Percentiles rank a stretch among this genome's conserved stretches.
Evolutionary conservation across 2,329 filamentous ascomycete genomes (phyloP).

Genomic region (Sarocladiaceae sp.): DNA sequence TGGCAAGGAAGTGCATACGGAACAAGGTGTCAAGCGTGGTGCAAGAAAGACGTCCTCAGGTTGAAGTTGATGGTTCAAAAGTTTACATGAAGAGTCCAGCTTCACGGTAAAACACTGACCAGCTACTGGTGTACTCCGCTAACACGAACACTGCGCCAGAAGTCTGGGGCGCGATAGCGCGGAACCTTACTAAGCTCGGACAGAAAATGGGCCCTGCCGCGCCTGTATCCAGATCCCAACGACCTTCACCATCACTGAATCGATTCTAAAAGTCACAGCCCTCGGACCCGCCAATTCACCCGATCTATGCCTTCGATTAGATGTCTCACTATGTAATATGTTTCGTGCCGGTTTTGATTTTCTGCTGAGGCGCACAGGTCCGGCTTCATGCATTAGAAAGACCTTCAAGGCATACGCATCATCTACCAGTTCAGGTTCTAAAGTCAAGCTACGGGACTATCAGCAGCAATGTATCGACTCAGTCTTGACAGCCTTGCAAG

Average conservation of each 20-base stretch:
- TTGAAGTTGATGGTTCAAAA: neutral
- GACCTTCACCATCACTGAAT: neutral
- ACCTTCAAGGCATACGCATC: slow-evolving; percentile 20
- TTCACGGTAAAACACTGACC: slow-evolving; percentile 6
- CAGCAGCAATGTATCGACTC: slow-evolving; percentile 90
- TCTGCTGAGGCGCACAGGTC: slow-evolving; percentile 10
- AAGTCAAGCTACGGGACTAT: slow-evolving; percentile 69
- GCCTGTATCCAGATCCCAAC: neutral
- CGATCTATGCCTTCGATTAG: neutral
- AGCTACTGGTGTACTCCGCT: neutral
- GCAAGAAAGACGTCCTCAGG: neutral
- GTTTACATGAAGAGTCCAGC: neutral
- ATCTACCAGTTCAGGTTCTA: slow-evolving; percentile 13
- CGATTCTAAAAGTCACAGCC: too few relatives aligned
- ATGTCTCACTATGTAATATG: slow-evolving; percentile 17
- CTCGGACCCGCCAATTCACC: neutral
- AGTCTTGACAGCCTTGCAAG: slow-evolving; percentile 63
- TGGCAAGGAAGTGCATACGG: neutral
- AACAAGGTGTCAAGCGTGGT: neutral
- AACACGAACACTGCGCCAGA: neutral
- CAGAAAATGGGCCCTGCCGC: neutral
- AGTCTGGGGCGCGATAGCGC: neutral
- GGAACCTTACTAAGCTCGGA: neutral
- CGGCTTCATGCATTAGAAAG: neutral
- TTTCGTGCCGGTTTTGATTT: neutral